Conservation (phyloP, 2,329 filamentous ascomycete species). For the Penicillium sp. region DNA sequence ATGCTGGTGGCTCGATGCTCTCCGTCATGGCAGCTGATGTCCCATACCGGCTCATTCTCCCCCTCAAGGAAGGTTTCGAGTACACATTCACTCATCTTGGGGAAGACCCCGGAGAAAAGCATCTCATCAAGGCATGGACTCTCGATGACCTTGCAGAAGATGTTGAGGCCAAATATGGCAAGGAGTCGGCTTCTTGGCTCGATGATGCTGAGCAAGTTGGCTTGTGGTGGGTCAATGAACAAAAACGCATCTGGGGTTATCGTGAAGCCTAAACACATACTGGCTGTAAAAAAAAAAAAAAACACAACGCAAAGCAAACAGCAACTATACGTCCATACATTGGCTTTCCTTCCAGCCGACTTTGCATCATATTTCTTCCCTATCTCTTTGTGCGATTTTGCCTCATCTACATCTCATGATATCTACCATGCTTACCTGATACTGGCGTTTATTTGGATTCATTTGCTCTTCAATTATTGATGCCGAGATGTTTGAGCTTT, state of each 20-base stretch:
- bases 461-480: background rate
- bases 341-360: background rate
- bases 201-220: constrained; percentile 38
- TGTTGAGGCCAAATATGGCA: constrained; percentile 30
- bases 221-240: constrained; percentile 39
- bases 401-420: constrained; percentile 6
- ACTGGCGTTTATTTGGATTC: constrained; percentile 4
- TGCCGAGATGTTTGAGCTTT: background rate
- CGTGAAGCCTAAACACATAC: constrained; percentile 16
- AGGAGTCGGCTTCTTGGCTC: constrained; percentile 36
- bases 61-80: constrained; percentile 70
- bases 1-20: constrained; percentile 50
- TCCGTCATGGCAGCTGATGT: constrained; percentile 70
- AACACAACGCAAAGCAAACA: background rate
- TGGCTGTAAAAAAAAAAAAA: no score
- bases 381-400: constrained; percentile 1
- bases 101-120: constrained; percentile 36
- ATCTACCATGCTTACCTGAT: background rate
- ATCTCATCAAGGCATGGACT: constrained; percentile 33
- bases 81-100: constrained; percentile 38
- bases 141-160: constrained; percentile 24
- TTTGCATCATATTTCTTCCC: background rate
- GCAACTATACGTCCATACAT: background rate
- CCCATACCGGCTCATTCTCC: constrained; percentile 68
- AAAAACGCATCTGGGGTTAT: constrained; percentile 32